Evolutionary conservation across 2,329 filamentous ascomycete genomes (phyloP).

Genomic region (Alternaria sp.): DNA sequence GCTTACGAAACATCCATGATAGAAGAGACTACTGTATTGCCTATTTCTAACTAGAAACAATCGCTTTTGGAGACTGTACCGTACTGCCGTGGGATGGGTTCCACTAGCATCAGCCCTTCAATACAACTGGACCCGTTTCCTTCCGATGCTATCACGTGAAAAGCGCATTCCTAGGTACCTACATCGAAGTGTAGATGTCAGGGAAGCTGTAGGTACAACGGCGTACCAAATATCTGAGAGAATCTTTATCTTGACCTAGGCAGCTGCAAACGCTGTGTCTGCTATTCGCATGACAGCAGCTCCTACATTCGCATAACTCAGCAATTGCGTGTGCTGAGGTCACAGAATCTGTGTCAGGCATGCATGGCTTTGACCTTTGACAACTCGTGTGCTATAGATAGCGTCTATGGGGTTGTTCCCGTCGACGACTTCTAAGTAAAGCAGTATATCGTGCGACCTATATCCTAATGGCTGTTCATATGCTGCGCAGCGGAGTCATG

Average conservation of each 20-base stretch:
- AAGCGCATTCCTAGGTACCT: not conserved
- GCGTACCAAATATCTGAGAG: not conserved
- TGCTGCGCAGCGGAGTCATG: not conserved
- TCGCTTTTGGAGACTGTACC: not conserved
- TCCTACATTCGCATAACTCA: not conserved
- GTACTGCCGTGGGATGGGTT: not conserved
- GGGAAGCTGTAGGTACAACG: not conserved
- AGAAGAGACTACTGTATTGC: not conserved
- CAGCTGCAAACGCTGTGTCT: not conserved
- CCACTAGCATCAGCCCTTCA: not conserved
- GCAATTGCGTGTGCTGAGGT: not conserved
- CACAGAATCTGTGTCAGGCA: not conserved
- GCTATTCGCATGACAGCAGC: not conserved
- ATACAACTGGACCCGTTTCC: not conserved
- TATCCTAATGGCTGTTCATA: not conserved
- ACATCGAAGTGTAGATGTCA: not conserved
- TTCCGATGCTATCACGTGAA: not conserved
- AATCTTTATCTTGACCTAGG: not conserved
- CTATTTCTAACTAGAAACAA: not conserved
- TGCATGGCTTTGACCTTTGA: not conserved
- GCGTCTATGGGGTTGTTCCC: not conserved
- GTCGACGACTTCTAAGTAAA: not conserved
- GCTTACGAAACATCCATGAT: not conserved
- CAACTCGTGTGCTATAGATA: not conserved
- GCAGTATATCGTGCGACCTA: not conserved